A percentile compares a stretch with the other conserved stretches of the same genome.
Conservation (phyloP, 1,284 basidiomycete genomes). For the Cryptococcus floricola region DNA sequence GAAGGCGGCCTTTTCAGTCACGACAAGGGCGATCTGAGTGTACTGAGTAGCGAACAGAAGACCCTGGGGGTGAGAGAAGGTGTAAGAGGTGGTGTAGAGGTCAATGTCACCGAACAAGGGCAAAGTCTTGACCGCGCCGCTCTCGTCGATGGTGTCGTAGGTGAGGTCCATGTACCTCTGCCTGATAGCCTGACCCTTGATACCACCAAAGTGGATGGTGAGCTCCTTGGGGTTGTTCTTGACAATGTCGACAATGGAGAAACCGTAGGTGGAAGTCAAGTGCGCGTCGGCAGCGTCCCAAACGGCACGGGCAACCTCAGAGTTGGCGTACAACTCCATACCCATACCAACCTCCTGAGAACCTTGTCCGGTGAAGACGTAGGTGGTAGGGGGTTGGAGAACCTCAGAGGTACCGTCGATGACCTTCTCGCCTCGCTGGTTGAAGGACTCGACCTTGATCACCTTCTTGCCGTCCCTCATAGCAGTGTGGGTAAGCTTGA, state of each 20-base stretch:
- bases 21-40: conserved; percentile 94
- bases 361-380: conserved; percentile 98
- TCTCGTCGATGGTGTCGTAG: conserved; percentile 93
- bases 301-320: conserved; percentile 87
- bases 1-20: conserved; percentile 95
- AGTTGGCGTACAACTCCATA: conserved; percentile 94
- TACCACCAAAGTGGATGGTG: conserved; percentile 98
- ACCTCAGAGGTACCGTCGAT: conserved; percentile 90
- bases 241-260: conserved; percentile 97
- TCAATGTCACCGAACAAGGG: conserved; percentile 92
- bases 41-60: conserved; percentile 97
- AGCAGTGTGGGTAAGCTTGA: conserved; percentile 82
- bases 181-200: conserved; percentile 95
- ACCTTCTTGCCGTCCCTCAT: conserved; percentile 93
- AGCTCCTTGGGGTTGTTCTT: conserved; percentile 96
- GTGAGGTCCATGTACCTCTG: conserved; percentile 99
- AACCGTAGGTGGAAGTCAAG: conserved; percentile 85
- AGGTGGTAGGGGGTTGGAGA: conserved; percentile 84
- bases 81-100: conserved; percentile 87
- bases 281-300: conserved; percentile 97
- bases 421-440: conserved; percentile 82
- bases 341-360: conserved; percentile 99
- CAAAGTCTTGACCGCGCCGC: conserved; percentile 88
- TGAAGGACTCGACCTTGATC: conserved; percentile 83
- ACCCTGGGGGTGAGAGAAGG: conserved; percentile 93